phyloP scores from a whole-genome alignment of 306 rosid genomes.

The Cucurbita maxima region DNA sequence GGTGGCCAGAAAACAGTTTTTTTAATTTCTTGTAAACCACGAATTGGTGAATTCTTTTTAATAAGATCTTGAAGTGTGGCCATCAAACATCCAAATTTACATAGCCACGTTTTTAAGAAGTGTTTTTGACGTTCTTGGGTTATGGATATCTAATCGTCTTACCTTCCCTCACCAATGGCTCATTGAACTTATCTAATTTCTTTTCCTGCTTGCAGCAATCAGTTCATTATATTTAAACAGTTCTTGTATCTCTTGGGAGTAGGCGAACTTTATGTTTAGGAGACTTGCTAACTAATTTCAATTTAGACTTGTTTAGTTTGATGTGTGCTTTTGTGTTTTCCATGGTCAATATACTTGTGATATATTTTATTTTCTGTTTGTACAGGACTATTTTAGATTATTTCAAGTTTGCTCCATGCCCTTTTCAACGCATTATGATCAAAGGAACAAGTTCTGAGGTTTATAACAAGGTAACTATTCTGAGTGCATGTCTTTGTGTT shows the following conservation, averaged over 20 bases:
- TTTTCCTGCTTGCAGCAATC: background rate
- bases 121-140: background rate
- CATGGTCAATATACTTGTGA: background rate
- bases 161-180: background rate
- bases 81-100: background rate
- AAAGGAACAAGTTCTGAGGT: constrained; percentile 13
- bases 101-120: background rate
- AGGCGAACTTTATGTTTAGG: background rate
- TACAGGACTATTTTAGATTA: constrained; percentile 58
- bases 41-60: background rate
- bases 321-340: background rate
- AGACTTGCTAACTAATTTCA: background rate
- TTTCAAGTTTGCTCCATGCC: constrained; percentile 68
- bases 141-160: background rate
- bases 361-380: background rate
- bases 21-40: background rate
- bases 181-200: background rate
- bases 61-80: background rate
- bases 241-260: background rate
- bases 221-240: background rate
- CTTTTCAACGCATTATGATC: constrained; percentile 47
- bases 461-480: constrained; percentile 26
- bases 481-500: background rate
- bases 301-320: background rate
- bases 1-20: background rate